Conservation (phyloP, 305 asterid species). For the Solanum hybrid region DNA sequence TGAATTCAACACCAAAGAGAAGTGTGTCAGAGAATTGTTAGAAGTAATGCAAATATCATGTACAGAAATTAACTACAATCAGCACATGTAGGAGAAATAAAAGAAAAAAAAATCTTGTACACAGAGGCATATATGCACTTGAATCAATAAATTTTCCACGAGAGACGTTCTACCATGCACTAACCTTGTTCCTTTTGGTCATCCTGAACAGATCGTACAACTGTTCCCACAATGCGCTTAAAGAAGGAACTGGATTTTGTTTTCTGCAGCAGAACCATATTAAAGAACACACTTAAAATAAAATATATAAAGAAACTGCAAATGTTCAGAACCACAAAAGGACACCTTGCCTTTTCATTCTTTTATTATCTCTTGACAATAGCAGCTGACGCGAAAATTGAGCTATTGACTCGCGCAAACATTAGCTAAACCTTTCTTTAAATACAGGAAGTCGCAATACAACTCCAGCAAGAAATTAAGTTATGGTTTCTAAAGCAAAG, state of each 20-base stretch:
- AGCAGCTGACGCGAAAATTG: background rate
- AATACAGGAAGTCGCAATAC: background rate
- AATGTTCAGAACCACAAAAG: background rate
- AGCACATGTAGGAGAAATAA: background rate
- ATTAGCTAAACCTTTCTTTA: background rate
- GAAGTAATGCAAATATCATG: background rate
- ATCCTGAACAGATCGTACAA: conserved; percentile 94
- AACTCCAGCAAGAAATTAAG: background rate
- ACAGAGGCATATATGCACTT: background rate
- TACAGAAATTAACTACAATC: background rate
- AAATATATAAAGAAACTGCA: background rate
- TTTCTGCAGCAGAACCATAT: conserved; percentile 46
- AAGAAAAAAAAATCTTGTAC: background rate
- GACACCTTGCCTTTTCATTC: background rate
- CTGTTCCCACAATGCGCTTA: conserved; percentile 84
- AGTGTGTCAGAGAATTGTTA: background rate
- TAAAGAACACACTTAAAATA: conserved; percentile 6
- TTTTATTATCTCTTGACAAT: background rate
- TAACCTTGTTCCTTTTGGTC: conserved; percentile 93
- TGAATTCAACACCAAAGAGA: conserved; percentile 1
- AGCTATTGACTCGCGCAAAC: background rate
- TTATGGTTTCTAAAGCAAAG: background rate
- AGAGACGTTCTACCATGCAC: conserved; percentile 12
- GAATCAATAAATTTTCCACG: background rate
- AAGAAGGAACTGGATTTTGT: conserved; percentile 67